Conservation (phyloP, 768 basidiomycete genomes). For the Mycena galericulata region DNA sequence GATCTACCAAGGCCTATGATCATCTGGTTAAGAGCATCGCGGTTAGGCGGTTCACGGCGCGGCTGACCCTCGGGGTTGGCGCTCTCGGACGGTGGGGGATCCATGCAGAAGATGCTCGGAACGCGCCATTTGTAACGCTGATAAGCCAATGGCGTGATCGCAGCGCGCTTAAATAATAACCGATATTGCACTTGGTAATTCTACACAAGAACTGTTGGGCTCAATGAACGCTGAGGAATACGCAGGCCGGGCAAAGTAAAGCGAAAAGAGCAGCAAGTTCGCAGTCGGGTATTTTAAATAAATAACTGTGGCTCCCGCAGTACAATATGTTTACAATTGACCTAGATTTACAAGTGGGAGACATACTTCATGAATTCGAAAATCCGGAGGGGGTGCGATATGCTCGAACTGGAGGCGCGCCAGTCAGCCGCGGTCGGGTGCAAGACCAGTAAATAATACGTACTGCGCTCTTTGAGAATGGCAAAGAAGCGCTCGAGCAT, state of each 20-base stretch:
- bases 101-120: slow-evolving; percentile 11
- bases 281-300: too few relatives aligned
- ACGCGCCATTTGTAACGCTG: not conserved
- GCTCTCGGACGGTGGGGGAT: slow-evolving; percentile 2
- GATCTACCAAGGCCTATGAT: slow-evolving; percentile 30
- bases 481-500: slow-evolving; percentile 31
- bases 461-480: slow-evolving; percentile 25
- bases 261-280: too few relatives aligned
- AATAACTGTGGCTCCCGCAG: too few relatives aligned
- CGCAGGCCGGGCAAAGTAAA: too few relatives aligned
- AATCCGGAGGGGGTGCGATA: not conserved
- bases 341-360: too few relatives aligned
- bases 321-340: not conserved
- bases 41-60: not conserved
- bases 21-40: slow-evolving; percentile 21
- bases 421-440: not conserved
- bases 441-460: not conserved
- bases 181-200: too few relatives aligned
- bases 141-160: slow-evolving; percentile 21
- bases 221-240: not conserved
- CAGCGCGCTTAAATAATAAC: too few relatives aligned
- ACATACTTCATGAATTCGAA: too few relatives aligned
- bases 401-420: slow-evolving; percentile 19
- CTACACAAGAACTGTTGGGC: not conserved
- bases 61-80: slow-evolving; percentile 9